Evolutionary conservation across 169 alveolate genomes (phyloP), one percentile per base, ranked within the genome.

Genomic region (Besnoitia besnoiti): DNA sequence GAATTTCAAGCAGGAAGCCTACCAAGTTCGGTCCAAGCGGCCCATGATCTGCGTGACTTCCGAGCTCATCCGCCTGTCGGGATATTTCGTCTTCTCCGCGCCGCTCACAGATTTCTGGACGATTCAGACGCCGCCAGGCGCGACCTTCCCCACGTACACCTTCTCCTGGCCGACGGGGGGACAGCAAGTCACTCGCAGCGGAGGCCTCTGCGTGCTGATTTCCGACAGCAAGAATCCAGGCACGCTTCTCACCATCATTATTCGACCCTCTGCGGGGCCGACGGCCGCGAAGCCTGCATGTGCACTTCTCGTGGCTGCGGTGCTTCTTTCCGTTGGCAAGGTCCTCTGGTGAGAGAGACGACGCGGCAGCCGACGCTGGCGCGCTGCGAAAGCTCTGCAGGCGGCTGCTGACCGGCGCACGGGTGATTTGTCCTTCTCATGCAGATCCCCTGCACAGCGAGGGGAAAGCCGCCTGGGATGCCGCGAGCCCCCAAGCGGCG

Each of bases 101-200:
- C 87, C 87, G 4, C 55, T 77, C 33, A 42, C 87, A 44, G 87
- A 77, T 77, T 77, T 77, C 59, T 77, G 87, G 87, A 24, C 37
- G n/a, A 73, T n/a, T 2, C 33, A 39, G n/a, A 37, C 40, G 40
- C 87, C 87, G 7, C 61, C n/a, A 24, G 87, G 87, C 33, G 49
- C 55, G 30, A 40, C 40, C 5, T 40, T 40, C 30, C 61, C 50
- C n/a, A 77, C 40, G 5, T 77, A 77, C 59, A 24, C 39, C 59
- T 77, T 77, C 59, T 27, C 61, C 61, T 77, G 87, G 87, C 87
- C 87, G 10, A 10, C 61, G 39, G 87, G 87, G 1, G 33, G 55
- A 3, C 87, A 77, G 47, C 37, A 24, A 1, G 87, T 77, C 61
- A 40, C 87, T 19, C 33, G 35, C 0, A 2, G 87, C 30, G 55